phyloP scores from a whole-genome alignment of 78 protist genomes.

The Guillardia theta region DNA sequence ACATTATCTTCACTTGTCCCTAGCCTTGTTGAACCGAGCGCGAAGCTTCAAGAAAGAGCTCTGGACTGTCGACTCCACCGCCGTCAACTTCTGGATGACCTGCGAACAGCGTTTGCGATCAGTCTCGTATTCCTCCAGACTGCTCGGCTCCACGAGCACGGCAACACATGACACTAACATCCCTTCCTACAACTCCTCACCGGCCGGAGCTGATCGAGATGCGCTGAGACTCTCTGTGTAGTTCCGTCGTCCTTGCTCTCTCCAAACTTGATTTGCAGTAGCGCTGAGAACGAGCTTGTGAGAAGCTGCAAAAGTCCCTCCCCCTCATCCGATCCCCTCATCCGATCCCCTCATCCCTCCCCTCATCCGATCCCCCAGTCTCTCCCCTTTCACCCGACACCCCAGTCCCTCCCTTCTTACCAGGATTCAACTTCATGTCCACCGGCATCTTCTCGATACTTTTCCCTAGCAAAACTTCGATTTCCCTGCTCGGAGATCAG shows the following conservation, averaged over 20 bases:
- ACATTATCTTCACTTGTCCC: background rate
- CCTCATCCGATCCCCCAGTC: background rate
- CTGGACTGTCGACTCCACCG: background rate
- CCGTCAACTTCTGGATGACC: background rate
- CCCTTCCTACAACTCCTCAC: background rate
- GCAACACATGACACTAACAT: too few species aligned
- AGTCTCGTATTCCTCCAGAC: too few species aligned
- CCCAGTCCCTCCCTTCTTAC: background rate
- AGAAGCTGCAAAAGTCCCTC: background rate
- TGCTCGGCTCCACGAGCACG: too few species aligned
- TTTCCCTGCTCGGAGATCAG: background rate
- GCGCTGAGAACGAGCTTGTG: background rate
- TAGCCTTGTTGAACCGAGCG: background rate
- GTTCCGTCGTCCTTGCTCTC: background rate
- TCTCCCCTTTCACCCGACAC: background rate
- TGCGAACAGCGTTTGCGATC: too few species aligned
- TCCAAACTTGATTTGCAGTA: background rate
- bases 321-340: background rate
- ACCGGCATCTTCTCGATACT: background rate
- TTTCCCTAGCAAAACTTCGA: background rate
- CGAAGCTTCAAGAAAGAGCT: background rate
- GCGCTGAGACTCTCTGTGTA: background rate
- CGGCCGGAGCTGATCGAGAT: constrained; percentile 8
- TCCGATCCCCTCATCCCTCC: background rate
- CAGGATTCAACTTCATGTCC: background rate